A percentile compares a stretch with the other conserved stretches of the same genome.
These are phyloP conservation scores for Thinopyrum elongatum DNA, from an alignment of 176 grass and related monocot species.

Conservation along the genomic window DNA sequence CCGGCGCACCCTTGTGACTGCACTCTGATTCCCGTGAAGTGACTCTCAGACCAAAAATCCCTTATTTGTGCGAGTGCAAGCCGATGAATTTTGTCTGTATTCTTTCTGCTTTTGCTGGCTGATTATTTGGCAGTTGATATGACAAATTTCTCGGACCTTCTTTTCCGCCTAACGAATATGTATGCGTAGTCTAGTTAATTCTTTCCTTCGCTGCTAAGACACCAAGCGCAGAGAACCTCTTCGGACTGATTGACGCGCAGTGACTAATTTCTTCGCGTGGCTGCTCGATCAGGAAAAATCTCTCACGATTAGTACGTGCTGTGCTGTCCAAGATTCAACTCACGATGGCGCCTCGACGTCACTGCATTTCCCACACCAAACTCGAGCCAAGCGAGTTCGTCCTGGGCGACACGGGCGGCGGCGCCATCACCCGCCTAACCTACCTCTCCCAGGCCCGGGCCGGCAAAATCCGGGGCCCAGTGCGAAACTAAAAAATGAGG, in stretches of 20 bases:
- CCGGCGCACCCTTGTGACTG: no score
- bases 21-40: no score
- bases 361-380: neutral
- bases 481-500: no score
- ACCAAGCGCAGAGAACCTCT: neutral
- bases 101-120: neutral
- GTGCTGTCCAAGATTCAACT: neutral
- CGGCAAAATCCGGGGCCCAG: no score
- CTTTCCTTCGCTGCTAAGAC: neutral
- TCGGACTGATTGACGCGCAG: neutral
- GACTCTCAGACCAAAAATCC: no score
- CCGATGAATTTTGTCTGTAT: neutral
- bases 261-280: no score
- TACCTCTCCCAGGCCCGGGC: no score
- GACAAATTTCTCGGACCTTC: neutral
- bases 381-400: constrained; percentile 11
- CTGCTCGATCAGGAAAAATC: neutral
- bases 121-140: neutral
- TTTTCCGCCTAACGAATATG: no score
- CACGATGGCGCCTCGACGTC: constrained; percentile 4
- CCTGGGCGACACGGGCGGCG: no score
- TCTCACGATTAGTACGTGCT: neutral
- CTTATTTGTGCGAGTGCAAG: neutral
- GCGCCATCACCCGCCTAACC: no score
- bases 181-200: no score